Evolutionary conservation across 805 yeast species (phyloP), one percentile per base, ranked within the genome.

Genomic region (Kodamaea lidongshanica): DNA sequence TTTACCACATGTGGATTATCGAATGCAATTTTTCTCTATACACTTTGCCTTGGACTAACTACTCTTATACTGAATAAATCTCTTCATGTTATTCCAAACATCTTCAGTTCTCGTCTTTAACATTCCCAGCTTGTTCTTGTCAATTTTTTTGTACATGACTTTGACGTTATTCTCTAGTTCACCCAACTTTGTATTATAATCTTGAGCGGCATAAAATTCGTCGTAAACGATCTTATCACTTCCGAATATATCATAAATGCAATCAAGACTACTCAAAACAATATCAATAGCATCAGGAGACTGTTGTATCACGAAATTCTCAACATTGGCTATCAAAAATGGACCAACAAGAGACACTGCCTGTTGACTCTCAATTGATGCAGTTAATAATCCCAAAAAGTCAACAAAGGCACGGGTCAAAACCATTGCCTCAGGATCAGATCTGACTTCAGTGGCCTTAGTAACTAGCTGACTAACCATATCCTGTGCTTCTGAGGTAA

Each of bases 11-110:
- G 8, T 7, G 8, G 8, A 11, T 8, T 7, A 8, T 7, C 8
- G 8, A 8, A 11, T n/a, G n/a, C n/a, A n/a, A n/a, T n/a, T n/a
- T n/a, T n/a, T n/a, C n/a, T 7, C 7, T 12, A 20, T 42, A 45
- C 30, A 49, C 34, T 35, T 62, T 67, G 12, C 36, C 38, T 20
- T 40, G n/a, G n/a, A n/a, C n/a, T n/a, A n/a, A n/a, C n/a, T n/a
- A n/a, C n/a, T n/a, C 40, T 35, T 92, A 58, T 89, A 89, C 33
- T 71, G 72, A 32, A 89, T 74, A 52, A 92, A 89, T 37, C 94
- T 65, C 9, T 70, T 75, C 41, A 89, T 57, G 41, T 84, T 87
- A 25, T 56, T 52, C 42, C 74, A 62, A 1, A 80, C 75, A 35
- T 82, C 92, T 30, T 77, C 82, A 19, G 79, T 83, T 39, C 66